Evolutionary conservation across 352 stramenopile genomes (phyloP).

Genomic region (Phytophthora hybrid): DNA sequence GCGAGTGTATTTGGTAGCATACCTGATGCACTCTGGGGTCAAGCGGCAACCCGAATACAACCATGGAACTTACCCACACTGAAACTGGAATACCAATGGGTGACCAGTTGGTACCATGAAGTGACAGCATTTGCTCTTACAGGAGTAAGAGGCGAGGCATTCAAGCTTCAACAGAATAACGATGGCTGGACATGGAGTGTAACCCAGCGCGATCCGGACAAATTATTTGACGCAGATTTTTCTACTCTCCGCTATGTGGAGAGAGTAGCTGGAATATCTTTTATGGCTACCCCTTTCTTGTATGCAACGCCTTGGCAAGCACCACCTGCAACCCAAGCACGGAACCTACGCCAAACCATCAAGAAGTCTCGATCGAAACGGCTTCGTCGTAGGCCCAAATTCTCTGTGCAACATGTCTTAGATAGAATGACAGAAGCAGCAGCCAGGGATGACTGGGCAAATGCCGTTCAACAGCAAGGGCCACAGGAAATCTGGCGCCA

Average conservation of each 20-base stretch:
- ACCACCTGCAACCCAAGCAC: not conserved
- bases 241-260: not conserved
- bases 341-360: not conserved
- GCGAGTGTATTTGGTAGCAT: not conserved
- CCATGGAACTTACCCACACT: not conserved
- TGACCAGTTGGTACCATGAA: not conserved
- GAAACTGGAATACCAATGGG: not conserved
- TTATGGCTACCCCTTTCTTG: not conserved
- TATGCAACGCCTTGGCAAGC: not conserved
- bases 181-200: conserved; percentile 2
- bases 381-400: not conserved
- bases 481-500: too few species aligned
- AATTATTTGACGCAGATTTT: not conserved
- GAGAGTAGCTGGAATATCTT: not conserved
- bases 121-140: not conserved
- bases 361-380: not conserved
- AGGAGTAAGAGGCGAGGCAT: not conserved
- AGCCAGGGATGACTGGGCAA: too few species aligned
- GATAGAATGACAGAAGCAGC: too few species aligned
- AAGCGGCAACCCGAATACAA: not conserved
- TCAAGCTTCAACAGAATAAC: not conserved
- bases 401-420: too few species aligned
- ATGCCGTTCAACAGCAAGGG: too few species aligned
- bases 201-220: too few species aligned
- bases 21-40: not conserved